These are phyloP conservation scores for Pseudonectria buxi DNA, from an alignment of 2,329 filamentous ascomycete species.

Conservation along the genomic window DNA sequence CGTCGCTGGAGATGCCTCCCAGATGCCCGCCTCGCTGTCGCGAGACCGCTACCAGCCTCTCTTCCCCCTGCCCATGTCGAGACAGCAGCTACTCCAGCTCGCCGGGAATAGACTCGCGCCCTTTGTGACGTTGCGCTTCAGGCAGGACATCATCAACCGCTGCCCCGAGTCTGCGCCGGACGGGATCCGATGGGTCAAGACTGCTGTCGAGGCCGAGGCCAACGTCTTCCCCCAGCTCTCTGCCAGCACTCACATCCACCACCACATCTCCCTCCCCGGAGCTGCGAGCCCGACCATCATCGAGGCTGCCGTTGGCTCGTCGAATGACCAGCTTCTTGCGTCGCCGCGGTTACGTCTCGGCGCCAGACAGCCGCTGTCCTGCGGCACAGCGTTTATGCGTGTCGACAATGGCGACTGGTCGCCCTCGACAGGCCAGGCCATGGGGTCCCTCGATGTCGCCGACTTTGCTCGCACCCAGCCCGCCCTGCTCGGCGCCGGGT, in stretches of 20 bases:
- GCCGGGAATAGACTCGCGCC: conserved; percentile 33
- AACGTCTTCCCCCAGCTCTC: conserved; percentile 33
- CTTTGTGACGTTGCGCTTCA: conserved; percentile 29
- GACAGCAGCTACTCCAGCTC: conserved; percentile 30
- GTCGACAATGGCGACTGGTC: conserved; percentile 38
- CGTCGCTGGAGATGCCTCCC: conserved; percentile 21
- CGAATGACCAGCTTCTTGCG: conserved; percentile 11
- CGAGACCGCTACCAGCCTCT: conserved; percentile 34
- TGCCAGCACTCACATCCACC: conserved; percentile 30
- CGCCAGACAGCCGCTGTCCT: conserved; percentile 25
- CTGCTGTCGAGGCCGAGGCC: conserved; percentile 16
- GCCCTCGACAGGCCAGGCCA: conserved; percentile 19
- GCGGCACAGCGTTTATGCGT: conserved; percentile 31
- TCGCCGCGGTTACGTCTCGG: conserved; percentile 26
- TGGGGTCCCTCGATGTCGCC: conserved; percentile 26
- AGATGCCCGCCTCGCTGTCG: conserved; percentile 25
- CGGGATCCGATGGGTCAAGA: conserved; percentile 18
- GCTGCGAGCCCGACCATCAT: conserved; percentile 27
- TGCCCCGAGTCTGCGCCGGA: conserved; percentile 7
- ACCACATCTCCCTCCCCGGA: conserved; percentile 24
- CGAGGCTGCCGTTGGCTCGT: conserved; percentile 28
- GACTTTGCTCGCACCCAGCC: conserved; percentile 26
- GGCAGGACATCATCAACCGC: conserved; percentile 32
- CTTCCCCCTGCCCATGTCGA: conserved; percentile 28
- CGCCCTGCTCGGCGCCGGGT: conserved; percentile 23